Evolutionary conservation across 139 green algal species (phyloP), one percentile per base, ranked within the genome.

Genomic region (Axilococcus clingmanii): DNA sequence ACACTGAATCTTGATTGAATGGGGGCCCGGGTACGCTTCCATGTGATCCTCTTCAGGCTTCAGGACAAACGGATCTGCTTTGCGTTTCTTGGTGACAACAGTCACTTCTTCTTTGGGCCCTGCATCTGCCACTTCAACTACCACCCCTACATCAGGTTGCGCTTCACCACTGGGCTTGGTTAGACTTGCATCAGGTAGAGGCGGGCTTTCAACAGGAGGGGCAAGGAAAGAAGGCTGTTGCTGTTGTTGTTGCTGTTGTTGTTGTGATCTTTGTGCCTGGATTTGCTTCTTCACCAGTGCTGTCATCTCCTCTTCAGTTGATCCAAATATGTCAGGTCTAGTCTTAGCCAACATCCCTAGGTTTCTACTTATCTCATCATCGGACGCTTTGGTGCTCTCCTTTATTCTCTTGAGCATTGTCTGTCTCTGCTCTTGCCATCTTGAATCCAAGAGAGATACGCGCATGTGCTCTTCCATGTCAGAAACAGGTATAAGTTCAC

Each of bases 311-410:
- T 91, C 82, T 59, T 85, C 71, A 2, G 76, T 89, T 11, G 73
- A 83, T 0, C 83, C 88, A 61, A 99, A 99, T 47, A 99, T 91
- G 59, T 99, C 91, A 5, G 91, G 91, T 4, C 88, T 75, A 22
- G 80, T 91, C 14, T 50, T 48, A 2, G 89, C 85, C 30, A 99
- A 79, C 11, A 56, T 52, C 30, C 88, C 37, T 28, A 99, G 76
- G 72, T 99, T 99, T 57, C 65, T 47, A 0, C 65, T 68, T 61
- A 99, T 95, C 71, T 99, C 91, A 29, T 96, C 88, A 61, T 99
- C 89, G 20, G 40, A 57, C 12, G 91, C 59, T 54, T 84, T 74
- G 2, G 81, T 87, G 19, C 76, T 85, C 29, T 73, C 82, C 22
- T 69, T 56, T 47, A 95, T 72, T 70, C 95, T 96, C 24, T 74